Percentiles rank a stretch among this genome's conserved stretches.
Evolutionary conservation across 1,284 basidiomycete species (phyloP).

Genomic region (Cryptococcus floricola): DNA sequence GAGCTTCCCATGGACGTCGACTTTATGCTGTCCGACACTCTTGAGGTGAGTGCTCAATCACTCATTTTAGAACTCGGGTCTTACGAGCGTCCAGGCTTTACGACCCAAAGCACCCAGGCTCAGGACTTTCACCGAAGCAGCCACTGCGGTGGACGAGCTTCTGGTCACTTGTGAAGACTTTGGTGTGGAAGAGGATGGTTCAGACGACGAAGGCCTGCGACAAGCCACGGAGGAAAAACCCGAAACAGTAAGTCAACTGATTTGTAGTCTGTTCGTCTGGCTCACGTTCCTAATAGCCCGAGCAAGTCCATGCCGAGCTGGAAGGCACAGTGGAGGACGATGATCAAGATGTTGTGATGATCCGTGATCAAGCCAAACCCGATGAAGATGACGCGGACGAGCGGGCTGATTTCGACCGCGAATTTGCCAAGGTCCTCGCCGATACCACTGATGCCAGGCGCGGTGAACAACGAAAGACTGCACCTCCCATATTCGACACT

Average conservation of each 20-base stretch:
- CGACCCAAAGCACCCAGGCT: slow-evolving; percentile 67
- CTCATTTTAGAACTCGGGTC: not conserved
- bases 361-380: slow-evolving; percentile 30
- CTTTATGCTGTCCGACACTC: slow-evolving; percentile 90
- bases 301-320: not conserved
- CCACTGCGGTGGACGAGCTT: slow-evolving; percentile 81
- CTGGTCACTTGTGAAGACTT: slow-evolving; percentile 53
- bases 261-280: no score
- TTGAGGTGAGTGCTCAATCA: slow-evolving; percentile 61
- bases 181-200: slow-evolving; percentile 13
- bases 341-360: slow-evolving; percentile 64
- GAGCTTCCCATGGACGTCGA: slow-evolving; percentile 92
- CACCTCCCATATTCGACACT: slow-evolving; percentile 77
- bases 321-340: slow-evolving; percentile 17
- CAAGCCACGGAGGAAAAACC: slow-evolving; percentile 6
- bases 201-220: slow-evolving; percentile 20
- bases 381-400: slow-evolving; percentile 65
- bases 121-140: slow-evolving; percentile 78
- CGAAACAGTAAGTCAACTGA: not conserved
- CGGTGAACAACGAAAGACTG: slow-evolving; percentile 78
- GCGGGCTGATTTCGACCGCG: slow-evolving; percentile 88
- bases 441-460: slow-evolving; percentile 77
- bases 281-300: not conserved
- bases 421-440: slow-evolving; percentile 90
- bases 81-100: slow-evolving; percentile 58